phyloP scores from a whole-genome alignment of 257 asterid genomes.

The Ballota nigra region DNA sequence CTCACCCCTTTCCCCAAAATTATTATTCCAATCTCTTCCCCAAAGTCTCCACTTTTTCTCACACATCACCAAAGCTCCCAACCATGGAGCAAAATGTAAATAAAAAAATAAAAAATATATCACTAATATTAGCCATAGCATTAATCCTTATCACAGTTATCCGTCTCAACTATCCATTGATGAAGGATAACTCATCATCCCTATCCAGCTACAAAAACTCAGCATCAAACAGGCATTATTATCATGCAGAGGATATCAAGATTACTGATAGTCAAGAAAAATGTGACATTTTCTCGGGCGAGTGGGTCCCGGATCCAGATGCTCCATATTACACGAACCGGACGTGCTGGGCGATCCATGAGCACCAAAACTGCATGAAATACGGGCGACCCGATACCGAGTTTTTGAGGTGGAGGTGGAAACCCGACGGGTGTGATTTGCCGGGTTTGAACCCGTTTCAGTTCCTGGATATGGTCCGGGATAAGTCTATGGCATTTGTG shows the following conservation, averaged over 20 bases:
- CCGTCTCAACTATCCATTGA: constrained; percentile 38
- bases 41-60: constrained; percentile 12
- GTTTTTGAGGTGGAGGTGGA: constrained; percentile 58
- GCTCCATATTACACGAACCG: constrained; percentile 56
- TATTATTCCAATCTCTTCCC: constrained; percentile 21
- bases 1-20: not conserved
- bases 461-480: constrained; percentile 48
- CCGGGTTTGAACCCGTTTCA: constrained; percentile 46
- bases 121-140: constrained; percentile 15
- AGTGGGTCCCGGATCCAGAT: constrained; percentile 50
- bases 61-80: constrained; percentile 11
- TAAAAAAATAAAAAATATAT: constrained; percentile 22
- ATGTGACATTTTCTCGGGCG: constrained; percentile 50
- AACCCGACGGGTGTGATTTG: constrained; percentile 52
- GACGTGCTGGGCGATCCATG: constrained; percentile 63
- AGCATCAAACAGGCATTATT: not conserved
- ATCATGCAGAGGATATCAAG: constrained; percentile 23
- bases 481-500: constrained; percentile 53
- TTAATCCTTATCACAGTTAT: constrained; percentile 35
- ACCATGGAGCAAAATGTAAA: constrained; percentile 41
- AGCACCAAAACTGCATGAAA: constrained; percentile 70
- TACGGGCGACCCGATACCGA: constrained; percentile 51
- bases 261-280: constrained; percentile 15
- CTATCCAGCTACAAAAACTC: constrained; percentile 22
- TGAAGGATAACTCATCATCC: constrained; percentile 6